A percentile compares a stretch with the other conserved stretches of the same genome.
Conservation (phyloP, 139 green algal species). For the Chlorella sp. region DNA sequence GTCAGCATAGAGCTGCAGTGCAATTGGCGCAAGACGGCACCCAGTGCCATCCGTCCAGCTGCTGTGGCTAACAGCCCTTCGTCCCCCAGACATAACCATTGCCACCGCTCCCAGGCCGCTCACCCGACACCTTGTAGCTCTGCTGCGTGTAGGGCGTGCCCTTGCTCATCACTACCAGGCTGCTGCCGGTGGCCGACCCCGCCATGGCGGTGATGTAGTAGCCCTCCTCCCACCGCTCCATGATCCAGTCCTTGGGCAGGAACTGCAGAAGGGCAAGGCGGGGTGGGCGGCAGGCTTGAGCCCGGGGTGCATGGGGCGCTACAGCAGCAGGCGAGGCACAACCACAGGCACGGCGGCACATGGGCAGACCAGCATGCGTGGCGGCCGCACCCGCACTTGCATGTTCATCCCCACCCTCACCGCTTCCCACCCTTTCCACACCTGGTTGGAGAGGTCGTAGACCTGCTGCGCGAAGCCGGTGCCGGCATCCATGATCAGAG, state of each 20-base stretch:
- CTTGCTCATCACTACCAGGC: constrained; percentile 95
- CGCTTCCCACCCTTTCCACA: constrained; percentile 44
- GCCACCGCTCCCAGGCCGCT: not conserved
- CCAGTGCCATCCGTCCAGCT: not conserved
- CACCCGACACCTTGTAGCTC: constrained; percentile 95
- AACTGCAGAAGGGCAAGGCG: constrained; percentile 69
- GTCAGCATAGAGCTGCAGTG: not conserved
- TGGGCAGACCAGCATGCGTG: not conserved
- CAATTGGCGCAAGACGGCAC: not conserved
- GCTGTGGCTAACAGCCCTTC: not conserved
- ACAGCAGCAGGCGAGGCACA: too few relatives aligned
- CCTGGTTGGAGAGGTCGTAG: constrained; percentile 42
- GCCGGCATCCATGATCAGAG: constrained; percentile 96
- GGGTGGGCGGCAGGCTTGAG: not conserved
- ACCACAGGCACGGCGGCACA: not conserved
- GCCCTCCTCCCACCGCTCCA: constrained; percentile 99
- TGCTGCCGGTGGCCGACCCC: constrained; percentile 78
- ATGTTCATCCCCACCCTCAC: not conserved
- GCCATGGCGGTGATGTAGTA: constrained; percentile 99
- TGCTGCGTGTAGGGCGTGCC: constrained; percentile 99
- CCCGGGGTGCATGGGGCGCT: too few relatives aligned
- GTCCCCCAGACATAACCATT: not conserved
- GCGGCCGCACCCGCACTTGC: not conserved
- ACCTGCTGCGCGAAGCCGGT: constrained; percentile 89
- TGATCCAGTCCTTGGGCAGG: constrained; percentile 99